Conservation (phyloP, 179 eudicot genomes). For the Drosera spatulata region DNA sequence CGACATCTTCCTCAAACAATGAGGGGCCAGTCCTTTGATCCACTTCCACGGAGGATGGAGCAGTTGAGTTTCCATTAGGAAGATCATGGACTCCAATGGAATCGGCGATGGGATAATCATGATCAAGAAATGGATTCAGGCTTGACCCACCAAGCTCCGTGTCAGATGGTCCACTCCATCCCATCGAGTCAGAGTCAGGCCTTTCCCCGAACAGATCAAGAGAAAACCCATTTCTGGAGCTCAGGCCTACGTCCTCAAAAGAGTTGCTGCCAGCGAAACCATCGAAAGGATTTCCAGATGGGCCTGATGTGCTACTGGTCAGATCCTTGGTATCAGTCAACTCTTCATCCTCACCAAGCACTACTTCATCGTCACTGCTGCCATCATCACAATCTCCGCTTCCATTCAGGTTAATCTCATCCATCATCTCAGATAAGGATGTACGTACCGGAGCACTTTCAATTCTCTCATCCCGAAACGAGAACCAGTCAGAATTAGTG, state of each 20-base stretch:
- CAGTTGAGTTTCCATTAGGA: conserved; percentile 31
- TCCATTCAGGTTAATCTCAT: conserved; percentile 61
- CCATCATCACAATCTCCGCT: conserved; percentile 38
- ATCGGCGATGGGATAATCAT: conserved; percentile 11
- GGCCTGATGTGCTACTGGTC: conserved; percentile 20
- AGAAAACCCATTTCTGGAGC: conserved; percentile 9
- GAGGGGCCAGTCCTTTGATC: conserved; percentile 40
- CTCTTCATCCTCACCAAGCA: conserved; percentile 79
- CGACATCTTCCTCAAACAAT: conserved; percentile 93
- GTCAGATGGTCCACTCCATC: conserved; percentile 57
- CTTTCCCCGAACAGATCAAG: conserved; percentile 39
- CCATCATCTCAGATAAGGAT: conserved; percentile 52
- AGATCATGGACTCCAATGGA: conserved; percentile 22
- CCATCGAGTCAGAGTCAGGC: conserved; percentile 67
- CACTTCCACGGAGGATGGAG: conserved; percentile 23
- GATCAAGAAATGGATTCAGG: conserved; percentile 57
- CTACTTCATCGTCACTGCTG: conserved; percentile 86
- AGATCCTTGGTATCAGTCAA: conserved; percentile 30
- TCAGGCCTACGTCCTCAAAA: conserved; percentile 10
- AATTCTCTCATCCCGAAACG: conserved; percentile 71
- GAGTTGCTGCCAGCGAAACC: conserved; percentile 15
- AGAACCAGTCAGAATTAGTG: conserved; percentile 97
- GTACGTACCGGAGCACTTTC: conserved; percentile 37
- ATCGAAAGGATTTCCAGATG: conserved; percentile 16
- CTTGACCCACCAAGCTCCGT: conserved; percentile 46